Conservation (phyloP, 768 basidiomycete species). For the Clavulina sp. region DNA sequence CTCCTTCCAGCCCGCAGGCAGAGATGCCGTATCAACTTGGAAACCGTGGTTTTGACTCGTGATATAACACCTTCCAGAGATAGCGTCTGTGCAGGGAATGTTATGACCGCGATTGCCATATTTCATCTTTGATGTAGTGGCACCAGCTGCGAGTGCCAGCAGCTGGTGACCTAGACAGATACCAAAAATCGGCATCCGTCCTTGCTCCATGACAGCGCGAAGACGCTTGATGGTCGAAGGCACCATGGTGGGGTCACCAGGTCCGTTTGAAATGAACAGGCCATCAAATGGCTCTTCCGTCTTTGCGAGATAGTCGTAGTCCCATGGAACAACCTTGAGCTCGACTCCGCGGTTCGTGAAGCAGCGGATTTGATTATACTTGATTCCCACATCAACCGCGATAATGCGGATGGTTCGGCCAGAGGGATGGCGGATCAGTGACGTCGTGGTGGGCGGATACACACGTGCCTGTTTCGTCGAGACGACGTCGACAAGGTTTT, state of each 20-base stretch:
- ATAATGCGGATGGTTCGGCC: constrained; percentile 70
- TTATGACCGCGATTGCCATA: constrained; percentile 99
- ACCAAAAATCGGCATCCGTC: constrained; percentile 82
- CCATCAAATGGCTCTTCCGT: constrained; percentile 82
- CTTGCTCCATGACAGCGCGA: constrained; percentile 45
- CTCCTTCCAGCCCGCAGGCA: constrained; percentile 79
- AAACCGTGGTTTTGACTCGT: constrained; percentile 98
- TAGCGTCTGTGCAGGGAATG: constrained; percentile 87
- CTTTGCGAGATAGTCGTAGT: constrained; percentile 63
- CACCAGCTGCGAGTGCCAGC: constrained; percentile 86
- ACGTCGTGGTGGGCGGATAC: constrained; percentile 38
- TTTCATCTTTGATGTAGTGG: constrained; percentile 95
- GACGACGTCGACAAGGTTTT: constrained; percentile 82
- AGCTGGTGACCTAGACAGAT: constrained; percentile 98
- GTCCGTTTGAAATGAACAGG: constrained; percentile 93
- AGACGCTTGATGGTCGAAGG: constrained; percentile 53
- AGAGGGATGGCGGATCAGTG: constrained; percentile 49
- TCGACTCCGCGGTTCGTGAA: constrained; percentile 85
- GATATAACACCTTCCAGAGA: constrained; percentile 95
- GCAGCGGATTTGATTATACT: constrained; percentile 97
- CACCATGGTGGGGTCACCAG: constrained; percentile 86
- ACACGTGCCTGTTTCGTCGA: constrained; percentile 53
- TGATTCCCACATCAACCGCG: constrained; percentile 98
- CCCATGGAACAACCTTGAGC: constrained; percentile 94
- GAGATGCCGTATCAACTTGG: constrained; percentile 68